phyloP scores from a whole-genome alignment of 75 land plant genomes.

The Picea sitchensis region DNA sequence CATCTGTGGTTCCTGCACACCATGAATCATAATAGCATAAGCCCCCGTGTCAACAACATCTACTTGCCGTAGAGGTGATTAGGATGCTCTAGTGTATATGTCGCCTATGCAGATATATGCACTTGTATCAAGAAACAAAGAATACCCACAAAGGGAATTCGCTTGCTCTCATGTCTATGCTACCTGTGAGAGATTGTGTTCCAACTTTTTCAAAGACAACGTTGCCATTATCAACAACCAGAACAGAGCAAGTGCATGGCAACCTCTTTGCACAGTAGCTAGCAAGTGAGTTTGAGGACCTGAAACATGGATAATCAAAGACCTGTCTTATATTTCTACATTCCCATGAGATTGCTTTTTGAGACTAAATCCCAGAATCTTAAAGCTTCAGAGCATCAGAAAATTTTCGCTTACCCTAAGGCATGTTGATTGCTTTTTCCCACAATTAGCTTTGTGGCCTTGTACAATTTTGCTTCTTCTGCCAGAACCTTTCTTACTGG shows the following conservation, averaged over 20 bases:
- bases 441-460: slow-evolving; percentile 57
- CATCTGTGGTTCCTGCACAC: slow-evolving; percentile 5
- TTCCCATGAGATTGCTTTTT: neutral
- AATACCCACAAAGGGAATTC: neutral
- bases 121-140: neutral
- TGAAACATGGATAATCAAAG: slow-evolving; percentile 29
- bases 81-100: neutral
- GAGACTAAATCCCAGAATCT: neutral
- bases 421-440: slow-evolving; percentile 45
- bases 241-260: slow-evolving; percentile 49
- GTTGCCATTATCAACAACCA: slow-evolving; percentile 72
- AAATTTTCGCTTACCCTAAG: slow-evolving; percentile 43
- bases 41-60: neutral
- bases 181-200: slow-evolving; percentile 8
- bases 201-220: slow-evolving; percentile 52
- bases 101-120: neutral
- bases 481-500: slow-evolving; percentile 61
- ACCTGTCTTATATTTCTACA: neutral
- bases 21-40: slow-evolving; percentile 1
- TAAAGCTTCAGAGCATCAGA: neutral
- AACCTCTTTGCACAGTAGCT: slow-evolving; percentile 68
- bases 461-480: slow-evolving; percentile 45
- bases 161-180: neutral
- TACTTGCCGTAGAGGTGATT: neutral
- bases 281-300: slow-evolving; percentile 54